Base-by-base conservation (phyloP, 768 basidiomycete species). In the Boletus coccyginus region DNA sequence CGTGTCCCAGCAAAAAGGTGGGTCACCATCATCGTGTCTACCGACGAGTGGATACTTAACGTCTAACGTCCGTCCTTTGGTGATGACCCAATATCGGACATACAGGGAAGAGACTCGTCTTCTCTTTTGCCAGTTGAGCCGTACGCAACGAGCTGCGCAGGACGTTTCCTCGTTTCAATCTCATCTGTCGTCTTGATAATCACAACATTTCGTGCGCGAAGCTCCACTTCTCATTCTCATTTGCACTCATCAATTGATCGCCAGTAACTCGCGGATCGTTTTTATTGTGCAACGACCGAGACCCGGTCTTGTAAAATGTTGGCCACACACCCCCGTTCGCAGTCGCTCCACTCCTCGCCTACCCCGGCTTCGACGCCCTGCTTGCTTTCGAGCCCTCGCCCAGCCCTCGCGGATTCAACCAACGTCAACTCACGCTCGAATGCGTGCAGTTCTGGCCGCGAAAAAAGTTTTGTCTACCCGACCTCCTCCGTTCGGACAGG, bases 71-170 rank as follows among this genome's bases (percentile, higher is more conserved):
- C 21, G 0, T 33, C 2, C n/a, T 42, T 29, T 19, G 16, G 11
- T 40, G 31, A 50, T 48, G 31, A 33, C 31, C 11, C 36, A 17
- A 44, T 41, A 40, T 39, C 11, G 41, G 27, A 36, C 38, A 27
- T 19, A 14, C 59, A 60, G 51, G 52, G 36, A 24, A 32, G 46
- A 53, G 29, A 47, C 46, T 50, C 24, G 35, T 47, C 41, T 49
- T 48, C 49, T 49, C 50, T 45, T 51, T 27, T 27, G 27, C 21
- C 21, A 21, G 47, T 48, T 52, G 56, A 43, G 42, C 29, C 32
- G 50, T 54, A 54, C 62, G 52, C 52, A 59, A 61, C 68, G 64
- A 61, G 53, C 62, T 61, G 62, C 66, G 69, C 69, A 56, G 69
- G 69, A 53, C 69, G 68, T 64, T 62, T 53, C 45, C 58, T 57